Conservation (phyloP, 805 yeast species). For the Schizosaccharomyces japonicus region DNA sequence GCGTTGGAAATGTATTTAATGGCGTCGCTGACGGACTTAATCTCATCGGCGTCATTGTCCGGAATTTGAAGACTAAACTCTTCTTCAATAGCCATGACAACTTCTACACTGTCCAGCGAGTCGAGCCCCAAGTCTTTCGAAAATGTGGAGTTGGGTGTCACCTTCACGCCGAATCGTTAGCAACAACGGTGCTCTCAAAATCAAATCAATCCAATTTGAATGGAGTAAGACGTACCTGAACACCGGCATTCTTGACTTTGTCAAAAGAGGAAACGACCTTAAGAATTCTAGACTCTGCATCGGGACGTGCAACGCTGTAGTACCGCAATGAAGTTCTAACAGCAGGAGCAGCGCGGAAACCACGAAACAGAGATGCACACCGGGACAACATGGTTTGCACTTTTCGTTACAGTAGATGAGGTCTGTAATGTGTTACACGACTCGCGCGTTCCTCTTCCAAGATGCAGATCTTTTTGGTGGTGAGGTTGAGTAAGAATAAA, state of each 20-base stretch:
- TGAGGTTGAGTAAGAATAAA: too few species aligned
- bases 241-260: slow-evolving; percentile 20
- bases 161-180: slow-evolving; percentile 11
- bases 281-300: slow-evolving; percentile 58
- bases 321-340: slow-evolving; percentile 20
- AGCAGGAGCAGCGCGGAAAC: too few species aligned
- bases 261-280: slow-evolving; percentile 49
- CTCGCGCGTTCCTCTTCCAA: too few species aligned
- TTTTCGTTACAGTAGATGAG: too few species aligned
- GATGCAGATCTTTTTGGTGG: too few species aligned
- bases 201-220: not conserved
- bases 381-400: too few species aligned
- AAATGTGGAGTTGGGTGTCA: slow-evolving; percentile 20
- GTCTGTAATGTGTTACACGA: too few species aligned
- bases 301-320: slow-evolving; percentile 45
- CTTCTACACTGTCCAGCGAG: slow-evolving; percentile 84
- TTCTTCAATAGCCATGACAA: slow-evolving; percentile 88
- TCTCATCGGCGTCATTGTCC: slow-evolving; percentile 63
- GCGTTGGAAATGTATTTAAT: slow-evolving; percentile 39
- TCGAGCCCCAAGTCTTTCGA: slow-evolving; percentile 58
- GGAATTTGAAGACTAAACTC: slow-evolving; percentile 31
- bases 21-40: slow-evolving; percentile 84
- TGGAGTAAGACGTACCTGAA: not conserved
- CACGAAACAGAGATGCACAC: too few species aligned
- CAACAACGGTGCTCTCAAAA: not conserved